Evolutionary conservation across 345 rosid species (phyloP).

Genomic region (Diplotaxis tenuifolia): DNA sequence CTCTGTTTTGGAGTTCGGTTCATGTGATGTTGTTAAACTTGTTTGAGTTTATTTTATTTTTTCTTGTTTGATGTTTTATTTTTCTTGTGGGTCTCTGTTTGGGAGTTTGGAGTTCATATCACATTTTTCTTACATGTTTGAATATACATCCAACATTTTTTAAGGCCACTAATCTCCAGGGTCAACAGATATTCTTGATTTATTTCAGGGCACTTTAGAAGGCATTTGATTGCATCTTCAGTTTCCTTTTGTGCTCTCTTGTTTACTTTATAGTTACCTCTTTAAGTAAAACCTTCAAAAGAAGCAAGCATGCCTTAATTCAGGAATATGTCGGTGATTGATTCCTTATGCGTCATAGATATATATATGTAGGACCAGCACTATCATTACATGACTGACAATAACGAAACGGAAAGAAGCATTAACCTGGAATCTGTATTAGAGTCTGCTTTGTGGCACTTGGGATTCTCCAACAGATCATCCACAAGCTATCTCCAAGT

Average conservation of each 20-base stretch:
- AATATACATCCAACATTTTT: not conserved
- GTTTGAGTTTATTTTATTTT: not conserved
- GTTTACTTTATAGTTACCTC: not conserved
- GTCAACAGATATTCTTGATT: not conserved
- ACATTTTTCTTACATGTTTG: not conserved
- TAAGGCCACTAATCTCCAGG: not conserved
- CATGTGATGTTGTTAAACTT: conserved; percentile 33
- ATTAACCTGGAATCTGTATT: conserved; percentile 58
- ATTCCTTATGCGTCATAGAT: not conserved
- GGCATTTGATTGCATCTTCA: not conserved
- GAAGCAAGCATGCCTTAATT: not conserved
- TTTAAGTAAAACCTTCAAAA: not conserved
- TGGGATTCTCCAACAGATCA: no score
- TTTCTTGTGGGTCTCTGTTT: not conserved
- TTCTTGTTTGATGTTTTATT: not conserved
- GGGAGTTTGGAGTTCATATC: conserved; percentile 16
- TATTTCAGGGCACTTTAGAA: not conserved
- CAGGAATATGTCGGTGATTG: not conserved
- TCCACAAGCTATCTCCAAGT: no score
- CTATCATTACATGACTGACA: not conserved
- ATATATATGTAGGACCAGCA: not conserved
- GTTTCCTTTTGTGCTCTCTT: not conserved
- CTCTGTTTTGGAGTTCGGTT: conserved; percentile 44
- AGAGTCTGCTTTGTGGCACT: conserved; percentile 27
- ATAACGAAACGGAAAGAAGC: conserved; percentile 18